Base-by-base conservation (phyloP, 1,284 basidiomycete genomes). In the Leccinum pachyderme region DNA sequence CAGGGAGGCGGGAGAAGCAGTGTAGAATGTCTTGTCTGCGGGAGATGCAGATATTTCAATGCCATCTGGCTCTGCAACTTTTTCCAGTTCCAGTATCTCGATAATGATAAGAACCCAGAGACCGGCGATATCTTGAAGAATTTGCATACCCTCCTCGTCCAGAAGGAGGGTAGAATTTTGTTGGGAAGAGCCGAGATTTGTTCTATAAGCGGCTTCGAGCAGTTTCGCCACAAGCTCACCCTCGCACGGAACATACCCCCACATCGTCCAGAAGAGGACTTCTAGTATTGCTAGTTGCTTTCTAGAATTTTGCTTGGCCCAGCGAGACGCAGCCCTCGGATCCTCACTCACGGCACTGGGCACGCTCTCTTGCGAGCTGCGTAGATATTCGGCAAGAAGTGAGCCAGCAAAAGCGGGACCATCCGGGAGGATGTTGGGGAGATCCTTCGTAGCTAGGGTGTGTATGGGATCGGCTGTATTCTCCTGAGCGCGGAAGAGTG, bases 191-290 rank as follows among this genome's bases (percentile, higher is more conserved):
- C 91, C 92, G 22, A 93, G 78, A 41, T 84, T 77, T 0, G 86
- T 87, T 18, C 72, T 68, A 64, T 88, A 89, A 5, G 87, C 83
- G 2, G 82, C 76, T 55, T 84, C 77, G 65, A 86, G 84, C 29
- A 93, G 77, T 51, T 73, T 73, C 55, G 81, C 75, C 28, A 91
- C 83, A 54, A 88, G 69, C 2, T 77, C 71, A 2, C 87, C 87
- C 35, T 77, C 78, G 60, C 89, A 86, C 0, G 85, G 73, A 7
- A 84, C 81, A 56, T 84, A 86, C n/a, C 81, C 84, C 83, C 89
- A 93, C 81, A 92, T 85, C 3, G 86, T 79, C 81, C 91, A 91
- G 68, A 95, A 95, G 31, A 93, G 76, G 33, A 93, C 81, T 63
- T 95, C 93, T 46, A 95, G 74, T 24, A 93, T 69, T 7, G 86